Percentiles rank a stretch among this genome's conserved stretches.
phyloP scores from a whole-genome alignment of 1,284 basidiomycete species.

The Puccinia novopanici region DNA sequence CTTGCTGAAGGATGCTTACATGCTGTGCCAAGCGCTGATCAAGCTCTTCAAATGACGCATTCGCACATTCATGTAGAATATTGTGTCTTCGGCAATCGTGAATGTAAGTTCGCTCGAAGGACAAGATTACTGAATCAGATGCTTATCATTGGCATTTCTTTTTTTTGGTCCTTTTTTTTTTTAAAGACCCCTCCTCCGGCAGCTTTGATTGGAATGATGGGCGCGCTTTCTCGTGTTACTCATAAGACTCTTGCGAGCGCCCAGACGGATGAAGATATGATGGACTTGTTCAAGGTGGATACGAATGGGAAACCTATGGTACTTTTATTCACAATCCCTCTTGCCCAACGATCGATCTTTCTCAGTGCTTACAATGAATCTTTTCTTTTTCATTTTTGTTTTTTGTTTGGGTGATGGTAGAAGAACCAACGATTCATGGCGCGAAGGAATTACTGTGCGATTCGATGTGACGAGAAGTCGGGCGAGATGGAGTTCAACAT shows the following conservation, averaged over 20 bases:
- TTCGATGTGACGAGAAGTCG: conserved; percentile 66
- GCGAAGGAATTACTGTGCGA: conserved; percentile 83
- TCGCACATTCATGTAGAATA: conserved; percentile 33
- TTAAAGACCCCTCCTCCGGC: conserved; percentile 44
- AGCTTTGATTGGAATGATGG: conserved; percentile 45
- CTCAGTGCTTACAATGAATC: no score
- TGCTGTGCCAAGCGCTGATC: no score
- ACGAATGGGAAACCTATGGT: conserved; percentile 36
- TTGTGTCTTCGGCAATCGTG: conserved; percentile 47
- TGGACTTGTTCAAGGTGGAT: conserved; percentile 36
- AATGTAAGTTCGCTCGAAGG: conserved; percentile 24
- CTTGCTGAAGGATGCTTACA: not conserved
- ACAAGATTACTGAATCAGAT: not conserved
- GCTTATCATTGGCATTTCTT: not conserved
- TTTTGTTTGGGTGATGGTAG: conserved; percentile 17
- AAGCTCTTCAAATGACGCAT: no score
- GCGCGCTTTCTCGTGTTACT: conserved; percentile 17
- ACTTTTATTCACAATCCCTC: not conserved
- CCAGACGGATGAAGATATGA: conserved; percentile 44
- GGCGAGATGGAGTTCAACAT: conserved; percentile 82
- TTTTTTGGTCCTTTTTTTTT: not conserved
- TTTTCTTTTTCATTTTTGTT: not conserved
- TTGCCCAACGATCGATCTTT: no score
- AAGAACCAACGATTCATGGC: conserved; percentile 68
- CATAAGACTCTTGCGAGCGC: conserved; percentile 34